These are phyloP conservation scores for Ananas comosus DNA, from an alignment of 176 grass and related monocot species.

Conservation along the genomic window DNA sequence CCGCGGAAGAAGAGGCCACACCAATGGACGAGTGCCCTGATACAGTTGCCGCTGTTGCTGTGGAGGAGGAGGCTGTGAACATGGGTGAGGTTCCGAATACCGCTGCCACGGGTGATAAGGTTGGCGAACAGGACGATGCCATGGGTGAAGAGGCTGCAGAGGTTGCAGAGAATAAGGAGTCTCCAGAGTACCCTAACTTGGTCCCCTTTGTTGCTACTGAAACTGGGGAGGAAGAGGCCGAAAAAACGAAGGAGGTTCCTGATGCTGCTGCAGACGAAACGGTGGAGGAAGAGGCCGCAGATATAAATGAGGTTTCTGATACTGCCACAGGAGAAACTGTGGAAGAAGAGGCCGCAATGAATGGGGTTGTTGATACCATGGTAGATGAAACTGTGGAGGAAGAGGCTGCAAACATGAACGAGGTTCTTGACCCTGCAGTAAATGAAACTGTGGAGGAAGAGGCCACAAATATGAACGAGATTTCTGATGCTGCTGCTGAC, in stretches of 20 bases:
- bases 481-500: not conserved
- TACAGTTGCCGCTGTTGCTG: constrained; percentile 3
- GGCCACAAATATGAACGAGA: not conserved
- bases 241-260: not conserved
- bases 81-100: constrained; percentile 5
- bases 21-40: not conserved
- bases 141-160: not conserved
- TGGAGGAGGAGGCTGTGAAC: constrained; percentile 15
- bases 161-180: not conserved
- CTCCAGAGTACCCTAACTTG: not conserved
- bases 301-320: not conserved
- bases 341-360: constrained; percentile 7
- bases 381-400: not conserved
- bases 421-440: not conserved
- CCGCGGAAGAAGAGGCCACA: not conserved
- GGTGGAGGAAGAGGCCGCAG: not conserved
- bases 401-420: not conserved
- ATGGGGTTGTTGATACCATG: not conserved
- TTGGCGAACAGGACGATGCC: not conserved
- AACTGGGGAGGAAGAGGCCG: not conserved
- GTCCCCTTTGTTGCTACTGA: not conserved
- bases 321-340: not conserved
- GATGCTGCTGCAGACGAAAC: constrained; percentile 6
- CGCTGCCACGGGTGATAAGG: constrained; percentile 8
- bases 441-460: not conserved